These are phyloP conservation scores for Niveomyces coronatus DNA, from an alignment of 2,329 filamentous ascomycete genomes.

Conservation along the genomic window DNA sequence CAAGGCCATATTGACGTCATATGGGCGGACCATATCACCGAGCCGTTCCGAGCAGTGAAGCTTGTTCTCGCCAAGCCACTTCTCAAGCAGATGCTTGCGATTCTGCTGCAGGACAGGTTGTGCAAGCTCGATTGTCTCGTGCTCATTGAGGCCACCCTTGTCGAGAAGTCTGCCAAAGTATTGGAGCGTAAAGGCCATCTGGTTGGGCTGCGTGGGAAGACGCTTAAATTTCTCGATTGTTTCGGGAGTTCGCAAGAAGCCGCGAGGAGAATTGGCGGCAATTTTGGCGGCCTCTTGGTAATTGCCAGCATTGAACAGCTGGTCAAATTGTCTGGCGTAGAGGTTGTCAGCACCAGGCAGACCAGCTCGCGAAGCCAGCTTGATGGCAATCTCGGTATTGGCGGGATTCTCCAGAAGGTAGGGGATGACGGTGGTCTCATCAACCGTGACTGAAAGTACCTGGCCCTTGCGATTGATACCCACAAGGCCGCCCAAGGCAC, in stretches of 20 bases:
- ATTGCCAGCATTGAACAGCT: conserved; percentile 67
- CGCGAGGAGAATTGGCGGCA: conserved; percentile 89
- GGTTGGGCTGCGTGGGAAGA: conserved; percentile 66
- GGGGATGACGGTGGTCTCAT: conserved; percentile 82
- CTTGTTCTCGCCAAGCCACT: conserved; percentile 96
- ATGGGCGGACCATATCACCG: conserved; percentile 82
- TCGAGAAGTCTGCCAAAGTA: conserved; percentile 97
- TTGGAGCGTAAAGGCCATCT: conserved; percentile 89
- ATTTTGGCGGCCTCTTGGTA: conserved; percentile 89
- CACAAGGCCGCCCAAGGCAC: conserved; percentile 76
- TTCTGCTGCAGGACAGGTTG: conserved; percentile 88
- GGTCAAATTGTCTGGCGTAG: conserved; percentile 87
- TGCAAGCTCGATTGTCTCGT: conserved; percentile 89
- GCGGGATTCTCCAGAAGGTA: conserved; percentile 96
- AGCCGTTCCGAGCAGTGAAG: conserved; percentile 93
- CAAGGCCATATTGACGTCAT: conserved; percentile 81
- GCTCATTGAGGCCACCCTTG: conserved; percentile 84
- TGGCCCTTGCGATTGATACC: conserved; percentile 97
- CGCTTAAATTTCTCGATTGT: conserved; percentile 96
- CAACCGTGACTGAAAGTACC: conserved; percentile 85
- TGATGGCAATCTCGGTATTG: conserved; percentile 87
- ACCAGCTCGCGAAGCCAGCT: conserved; percentile 87
- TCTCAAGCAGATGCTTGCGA: conserved; percentile 90
- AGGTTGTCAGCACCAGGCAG: conserved; percentile 90
- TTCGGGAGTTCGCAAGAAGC: conserved; percentile 86